phyloP scores from a whole-genome alignment of 352 stramenopile genomes.

The Plasmopara halstedii region DNA sequence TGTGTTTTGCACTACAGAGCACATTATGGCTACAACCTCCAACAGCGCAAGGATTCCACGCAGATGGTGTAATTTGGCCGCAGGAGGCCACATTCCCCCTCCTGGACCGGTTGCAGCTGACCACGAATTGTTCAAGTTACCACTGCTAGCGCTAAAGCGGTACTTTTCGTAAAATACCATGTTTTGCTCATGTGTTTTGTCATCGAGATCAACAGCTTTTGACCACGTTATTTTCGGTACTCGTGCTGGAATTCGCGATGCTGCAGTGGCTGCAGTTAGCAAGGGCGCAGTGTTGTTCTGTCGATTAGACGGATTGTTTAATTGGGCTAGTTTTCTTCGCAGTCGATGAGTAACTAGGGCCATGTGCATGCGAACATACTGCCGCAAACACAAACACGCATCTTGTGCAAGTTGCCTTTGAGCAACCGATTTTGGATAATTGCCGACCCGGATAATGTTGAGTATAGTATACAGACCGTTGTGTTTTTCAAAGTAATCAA shows the following conservation, averaged over 20 bases:
- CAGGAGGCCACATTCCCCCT: slow-evolving; percentile 60
- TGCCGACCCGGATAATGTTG: slow-evolving; percentile 79
- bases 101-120: slow-evolving; percentile 42
- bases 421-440: slow-evolving; percentile 61
- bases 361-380: slow-evolving; percentile 81
- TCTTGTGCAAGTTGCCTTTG: slow-evolving; percentile 80
- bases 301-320: slow-evolving; percentile 51
- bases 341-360: slow-evolving; percentile 62
- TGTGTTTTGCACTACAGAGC: slow-evolving; percentile 41
- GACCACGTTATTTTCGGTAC: slow-evolving; percentile 66
- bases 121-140: slow-evolving; percentile 42
- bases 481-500: slow-evolving; percentile 80
- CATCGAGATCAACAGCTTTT: slow-evolving; percentile 76
- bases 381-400: slow-evolving; percentile 71
- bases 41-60: slow-evolving; percentile 70
- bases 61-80: slow-evolving; percentile 66
- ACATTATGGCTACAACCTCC: slow-evolving; percentile 69
- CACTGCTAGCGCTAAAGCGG: slow-evolving; percentile 52
- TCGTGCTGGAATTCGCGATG: slow-evolving; percentile 53
- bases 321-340: slow-evolving; percentile 48
- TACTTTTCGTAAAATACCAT: slow-evolving; percentile 82
- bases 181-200: slow-evolving; percentile 80
- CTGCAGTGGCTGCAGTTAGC: slow-evolving; percentile 41
- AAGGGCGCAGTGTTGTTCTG: slow-evolving; percentile 24
- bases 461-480: slow-evolving; percentile 79